Conservation (phyloP, 2,329 filamentous ascomycete genomes). For the Diaporthe humulicola region DNA sequence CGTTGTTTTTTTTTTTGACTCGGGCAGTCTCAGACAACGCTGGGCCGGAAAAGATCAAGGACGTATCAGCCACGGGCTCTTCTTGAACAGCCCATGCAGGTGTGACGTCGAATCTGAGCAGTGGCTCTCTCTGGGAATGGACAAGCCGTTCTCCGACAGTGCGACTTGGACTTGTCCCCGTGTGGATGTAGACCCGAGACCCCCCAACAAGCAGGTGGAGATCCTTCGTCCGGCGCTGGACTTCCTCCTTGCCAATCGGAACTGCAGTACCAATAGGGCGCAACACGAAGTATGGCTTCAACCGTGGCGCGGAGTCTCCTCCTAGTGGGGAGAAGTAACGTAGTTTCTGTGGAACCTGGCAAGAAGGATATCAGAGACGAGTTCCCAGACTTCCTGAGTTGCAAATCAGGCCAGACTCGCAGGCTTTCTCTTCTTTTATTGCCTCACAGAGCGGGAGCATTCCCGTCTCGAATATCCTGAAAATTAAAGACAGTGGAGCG, state of each 20-base stretch:
- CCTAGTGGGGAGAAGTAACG: background rate
- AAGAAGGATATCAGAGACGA: slow-evolving; percentile 34
- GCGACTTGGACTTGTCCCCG: background rate
- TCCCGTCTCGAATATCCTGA: background rate
- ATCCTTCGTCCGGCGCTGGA: slow-evolving; percentile 11
- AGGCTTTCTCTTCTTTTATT: background rate
- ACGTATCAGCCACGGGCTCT: slow-evolving; percentile 30
- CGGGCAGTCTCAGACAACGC: slow-evolving; percentile 22
- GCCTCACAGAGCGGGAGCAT: slow-evolving; percentile 6
- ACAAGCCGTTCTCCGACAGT: slow-evolving; percentile 2
- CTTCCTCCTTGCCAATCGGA: slow-evolving; percentile 21
- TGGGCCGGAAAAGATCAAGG: background rate
- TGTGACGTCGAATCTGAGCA: slow-evolving; percentile 34
- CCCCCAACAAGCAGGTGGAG: slow-evolving; percentile 23
- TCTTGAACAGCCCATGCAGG: slow-evolving; percentile 26
- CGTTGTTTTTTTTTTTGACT: slow-evolving; percentile 6
- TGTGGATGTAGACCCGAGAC: background rate
- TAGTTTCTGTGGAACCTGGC: slow-evolving; percentile 34
- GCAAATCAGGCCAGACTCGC: background rate
- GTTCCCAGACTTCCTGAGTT: background rate
- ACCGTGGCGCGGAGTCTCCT: background rate
- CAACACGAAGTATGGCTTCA: background rate
- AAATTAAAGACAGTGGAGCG: slow-evolving; percentile 8
- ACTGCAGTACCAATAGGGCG: background rate
- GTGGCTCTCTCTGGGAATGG: background rate